A percentile compares a stretch with the other conserved stretches of the same genome.
Evolutionary conservation across 148 eudicot species (phyloP).

Genomic region (Nepenthes gracilis): DNA sequence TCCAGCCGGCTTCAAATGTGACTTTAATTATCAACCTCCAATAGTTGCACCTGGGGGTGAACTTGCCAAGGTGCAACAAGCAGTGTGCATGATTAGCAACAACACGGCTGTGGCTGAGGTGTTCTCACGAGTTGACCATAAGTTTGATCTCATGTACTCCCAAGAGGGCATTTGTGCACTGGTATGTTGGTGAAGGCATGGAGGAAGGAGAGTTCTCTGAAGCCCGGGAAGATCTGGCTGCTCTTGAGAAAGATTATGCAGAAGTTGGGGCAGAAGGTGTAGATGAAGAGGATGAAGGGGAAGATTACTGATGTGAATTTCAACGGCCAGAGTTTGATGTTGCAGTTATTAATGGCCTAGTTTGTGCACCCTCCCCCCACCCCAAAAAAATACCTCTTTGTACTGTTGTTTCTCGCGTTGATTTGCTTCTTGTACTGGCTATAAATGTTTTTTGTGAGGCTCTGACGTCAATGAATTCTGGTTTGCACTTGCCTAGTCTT

Average conservation of each 20-base stretch:
- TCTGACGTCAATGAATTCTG: no score
- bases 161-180: conserved; percentile 37
- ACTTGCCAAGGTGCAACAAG: conserved; percentile 38
- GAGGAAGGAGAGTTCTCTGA: conserved; percentile 44
- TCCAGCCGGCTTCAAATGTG: conserved; percentile 37
- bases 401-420: no score
- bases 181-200: conserved; percentile 46
- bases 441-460: no score
- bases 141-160: conserved; percentile 41
- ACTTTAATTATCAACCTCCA: conserved; percentile 34
- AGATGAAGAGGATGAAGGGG: conserved; percentile 33
- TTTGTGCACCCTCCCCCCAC: no score
- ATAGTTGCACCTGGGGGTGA: conserved; percentile 39
- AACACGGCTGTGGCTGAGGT: conserved; percentile 33
- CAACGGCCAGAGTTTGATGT: no score
- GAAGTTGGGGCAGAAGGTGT: conserved; percentile 45
- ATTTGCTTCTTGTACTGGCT: no score
- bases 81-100: conserved; percentile 40
- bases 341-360: no score
- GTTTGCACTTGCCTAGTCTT: no score
- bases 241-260: conserved; percentile 32
- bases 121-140: conserved; percentile 29
- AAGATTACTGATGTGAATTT: conserved; percentile 14
- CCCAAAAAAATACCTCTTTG: no score
- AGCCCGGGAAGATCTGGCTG: conserved; percentile 38